Conservation (phyloP, 305 asterid genomes). For the Fraxinus paxiana region DNA sequence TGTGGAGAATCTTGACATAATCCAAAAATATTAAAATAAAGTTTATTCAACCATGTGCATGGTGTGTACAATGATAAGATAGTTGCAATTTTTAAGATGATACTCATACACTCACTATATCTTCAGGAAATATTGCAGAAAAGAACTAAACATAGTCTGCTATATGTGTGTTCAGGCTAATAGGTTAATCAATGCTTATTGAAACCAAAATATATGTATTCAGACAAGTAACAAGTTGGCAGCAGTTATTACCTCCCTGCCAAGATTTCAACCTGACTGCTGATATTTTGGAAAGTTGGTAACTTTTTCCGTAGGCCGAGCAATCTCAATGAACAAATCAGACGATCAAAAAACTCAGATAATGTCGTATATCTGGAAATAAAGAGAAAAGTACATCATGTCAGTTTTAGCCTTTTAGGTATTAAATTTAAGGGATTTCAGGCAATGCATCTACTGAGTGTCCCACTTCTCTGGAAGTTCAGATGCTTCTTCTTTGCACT, state of each 20-base stretch:
- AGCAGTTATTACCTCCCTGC: conserved; percentile 53
- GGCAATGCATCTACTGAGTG: conserved; percentile 16
- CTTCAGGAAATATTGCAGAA: not conserved
- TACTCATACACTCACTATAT: not conserved
- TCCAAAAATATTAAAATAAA: not conserved
- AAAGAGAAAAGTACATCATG: conserved; percentile 10
- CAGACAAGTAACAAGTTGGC: not conserved
- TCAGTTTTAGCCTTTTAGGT: not conserved
- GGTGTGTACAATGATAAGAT: not conserved
- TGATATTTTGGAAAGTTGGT: conserved; percentile 50
- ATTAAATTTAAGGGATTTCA: not conserved
- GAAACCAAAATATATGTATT: not conserved
- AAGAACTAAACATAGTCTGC: not conserved
- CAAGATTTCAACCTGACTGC: conserved; percentile 56
- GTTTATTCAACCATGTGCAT: not conserved
- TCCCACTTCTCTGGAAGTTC: conserved; percentile 63
- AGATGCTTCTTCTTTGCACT: conserved; percentile 30
- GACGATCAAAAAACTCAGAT: conserved; percentile 51
- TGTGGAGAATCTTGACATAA: not conserved
- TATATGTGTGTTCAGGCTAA: not conserved
- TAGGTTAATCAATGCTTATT: not conserved
- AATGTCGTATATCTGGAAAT: conserved; percentile 47
- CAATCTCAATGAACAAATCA: conserved; percentile 62
- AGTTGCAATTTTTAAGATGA: not conserved
- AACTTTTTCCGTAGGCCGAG: conserved; percentile 49